Base-by-base conservation (phyloP, 495 filamentous ascomycete species). In the Neurospora sp. region DNA sequence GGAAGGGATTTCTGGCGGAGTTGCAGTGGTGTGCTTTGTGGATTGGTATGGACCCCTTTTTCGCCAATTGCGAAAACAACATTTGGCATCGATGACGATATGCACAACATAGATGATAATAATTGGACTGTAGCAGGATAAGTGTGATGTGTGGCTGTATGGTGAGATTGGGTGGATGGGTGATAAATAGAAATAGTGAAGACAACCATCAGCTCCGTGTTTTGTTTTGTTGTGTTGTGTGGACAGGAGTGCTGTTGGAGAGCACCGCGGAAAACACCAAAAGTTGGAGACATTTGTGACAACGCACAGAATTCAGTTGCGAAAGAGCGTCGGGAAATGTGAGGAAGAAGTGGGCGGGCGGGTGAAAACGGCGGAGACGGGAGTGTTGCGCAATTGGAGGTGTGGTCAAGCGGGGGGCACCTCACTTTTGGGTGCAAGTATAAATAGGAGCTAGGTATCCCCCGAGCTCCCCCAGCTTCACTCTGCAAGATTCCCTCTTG, bases 401-500 rank as follows among this genome's bases (percentile, higher is more conserved):
- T 66, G 27, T 37, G 27, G 23, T 66, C 54, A 66, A 66, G 54
- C 54, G 27, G 54, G 27, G 27, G 14, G 54, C 54, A 66, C 70
- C 54, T 66, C 27, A 66, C 54, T 66, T 71, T 73, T 73, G 75
- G 71, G 76, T 39, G 78, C 40, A 71, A 73, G 75, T 79, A 79
- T 79, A 79, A 79, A 77, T 72, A 72, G 75, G 75, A 20, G 12
- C 23, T 73, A 69, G 72, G 71, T 59, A 39, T 74, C 78, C 77
- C 77, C 44, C 66, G 71, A 44, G 23, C 39, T 44, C 35, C 72
- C 38, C 74, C 72, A 75, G 7, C 41, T 39, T 70, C 74, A 14
- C 12, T 18, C 54, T 66, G 27, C 2, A 16, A 31, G 8, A 14
- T 35, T 66, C 31, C 31, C 54, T 66, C 7, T 66, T 37, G 12